These are phyloP conservation scores for Stylosanthes scabra DNA, from an alignment of 331 rosid species.

Conservation along the genomic window DNA sequence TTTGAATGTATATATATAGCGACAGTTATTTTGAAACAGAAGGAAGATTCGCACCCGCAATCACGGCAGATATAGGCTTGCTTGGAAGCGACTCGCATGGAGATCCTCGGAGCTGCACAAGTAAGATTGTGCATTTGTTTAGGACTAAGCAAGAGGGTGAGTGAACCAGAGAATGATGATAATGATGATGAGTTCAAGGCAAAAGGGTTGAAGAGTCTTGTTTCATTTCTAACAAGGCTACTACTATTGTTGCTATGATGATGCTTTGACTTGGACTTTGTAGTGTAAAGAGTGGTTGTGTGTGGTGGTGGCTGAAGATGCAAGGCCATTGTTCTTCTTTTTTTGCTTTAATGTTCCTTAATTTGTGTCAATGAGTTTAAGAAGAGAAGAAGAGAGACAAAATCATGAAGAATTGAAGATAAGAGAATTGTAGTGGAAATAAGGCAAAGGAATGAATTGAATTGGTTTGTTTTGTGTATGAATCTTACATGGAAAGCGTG, in stretches of 20 bases:
- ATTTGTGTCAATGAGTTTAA: background rate
- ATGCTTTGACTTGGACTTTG: constrained; percentile 18
- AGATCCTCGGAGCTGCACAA: constrained; percentile 58
- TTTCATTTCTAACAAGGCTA: constrained; percentile 30
- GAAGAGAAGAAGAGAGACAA: constrained; percentile 5
- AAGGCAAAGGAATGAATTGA: background rate
- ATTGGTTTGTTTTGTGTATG: constrained; percentile 27
- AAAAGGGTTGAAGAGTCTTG: constrained; percentile 31
- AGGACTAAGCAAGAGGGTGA: constrained; percentile 43
- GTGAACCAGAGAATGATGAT: constrained; percentile 42
- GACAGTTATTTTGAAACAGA: constrained; percentile 17
- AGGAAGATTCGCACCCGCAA: constrained; percentile 71
- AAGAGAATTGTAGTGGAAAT: constrained; percentile 38
- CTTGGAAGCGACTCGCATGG: constrained; percentile 88
- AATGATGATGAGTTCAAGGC: constrained; percentile 50
- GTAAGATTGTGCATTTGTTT: constrained; percentile 29
- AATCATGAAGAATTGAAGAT: constrained; percentile 26
- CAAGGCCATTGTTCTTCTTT: constrained; percentile 51
- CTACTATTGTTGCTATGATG: constrained; percentile 49
- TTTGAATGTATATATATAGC: background rate
- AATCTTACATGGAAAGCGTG: constrained; percentile 55
- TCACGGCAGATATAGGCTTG: constrained; percentile 91
- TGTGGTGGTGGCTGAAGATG: constrained; percentile 49
- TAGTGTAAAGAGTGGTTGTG: constrained; percentile 22
- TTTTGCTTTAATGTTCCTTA: background rate